Percentiles rank a stretch among this genome's conserved stretches.
phyloP scores from a whole-genome alignment of 371 early-diverging fungal genomes.

The Blakeslea trispora region DNA sequence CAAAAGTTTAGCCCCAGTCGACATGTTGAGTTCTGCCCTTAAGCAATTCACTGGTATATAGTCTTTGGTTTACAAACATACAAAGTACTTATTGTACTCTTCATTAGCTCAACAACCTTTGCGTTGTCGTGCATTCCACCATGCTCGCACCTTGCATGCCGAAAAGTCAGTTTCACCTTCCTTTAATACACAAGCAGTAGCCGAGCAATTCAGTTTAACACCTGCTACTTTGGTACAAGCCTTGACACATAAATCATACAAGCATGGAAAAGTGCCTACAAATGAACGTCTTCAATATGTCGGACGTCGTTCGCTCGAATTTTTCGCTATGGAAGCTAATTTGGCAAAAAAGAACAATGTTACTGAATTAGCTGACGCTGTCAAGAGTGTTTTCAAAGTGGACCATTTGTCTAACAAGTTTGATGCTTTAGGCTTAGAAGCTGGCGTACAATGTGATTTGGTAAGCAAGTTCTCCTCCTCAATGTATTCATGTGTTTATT shows the following conservation, averaged over 20 bases:
- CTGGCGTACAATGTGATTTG: constrained; percentile 36
- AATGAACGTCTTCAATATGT: constrained; percentile 69
- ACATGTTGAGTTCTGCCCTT: no score
- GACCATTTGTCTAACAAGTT: constrained; percentile 27
- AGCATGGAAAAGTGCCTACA: constrained; percentile 57
- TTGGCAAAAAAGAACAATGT: constrained; percentile 16
- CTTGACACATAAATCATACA: constrained; percentile 73
- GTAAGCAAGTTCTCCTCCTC: no score
- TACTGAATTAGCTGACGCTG: constrained; percentile 14
- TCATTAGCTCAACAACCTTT: constrained; percentile 8
- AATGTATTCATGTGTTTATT: no score
- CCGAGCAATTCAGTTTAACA: constrained; percentile 21
- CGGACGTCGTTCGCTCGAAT: constrained; percentile 51
- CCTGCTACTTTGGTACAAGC: constrained; percentile 46
- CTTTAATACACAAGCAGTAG: constrained; percentile 20
- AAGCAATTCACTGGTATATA: no score
- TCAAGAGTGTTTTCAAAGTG: constrained; percentile 8
- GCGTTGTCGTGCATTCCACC: constrained; percentile 23
- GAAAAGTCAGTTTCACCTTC: constrained; percentile 21
- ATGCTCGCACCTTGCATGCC: constrained; percentile 11
- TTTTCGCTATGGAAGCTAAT: constrained; percentile 31
- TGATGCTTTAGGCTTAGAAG: constrained; percentile 34
- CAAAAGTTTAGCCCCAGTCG: no score
- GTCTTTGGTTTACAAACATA: no score
- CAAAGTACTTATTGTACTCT: neutral